Evolutionary conservation across 2,329 filamentous ascomycete genomes (phyloP).

Genomic region (Aotearoamyces nothofagi): DNA sequence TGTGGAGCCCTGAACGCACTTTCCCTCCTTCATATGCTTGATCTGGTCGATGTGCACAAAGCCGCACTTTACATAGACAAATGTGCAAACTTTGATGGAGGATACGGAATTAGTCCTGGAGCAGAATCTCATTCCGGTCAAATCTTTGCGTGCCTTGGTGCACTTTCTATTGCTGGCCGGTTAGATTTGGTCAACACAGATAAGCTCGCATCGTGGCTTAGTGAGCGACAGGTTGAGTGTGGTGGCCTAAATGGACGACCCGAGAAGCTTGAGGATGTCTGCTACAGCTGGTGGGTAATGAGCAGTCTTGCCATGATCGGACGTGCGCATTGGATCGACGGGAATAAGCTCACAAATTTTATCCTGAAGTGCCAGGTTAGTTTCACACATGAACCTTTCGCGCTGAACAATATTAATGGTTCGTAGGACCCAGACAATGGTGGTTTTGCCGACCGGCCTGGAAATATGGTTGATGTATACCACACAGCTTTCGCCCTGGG

Average conservation of each 20-base stretch:
- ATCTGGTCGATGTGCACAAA: conserved; percentile 62
- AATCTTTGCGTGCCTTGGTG: conserved; percentile 86
- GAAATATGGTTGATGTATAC: conserved; percentile 94
- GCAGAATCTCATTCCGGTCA: conserved; percentile 92
- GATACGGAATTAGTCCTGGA: conserved; percentile 77
- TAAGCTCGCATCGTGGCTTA: conserved; percentile 76
- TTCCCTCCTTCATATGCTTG: conserved; percentile 62
- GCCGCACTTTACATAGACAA: conserved; percentile 66
- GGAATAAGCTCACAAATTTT: conserved; percentile 60
- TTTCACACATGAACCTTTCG: neutral
- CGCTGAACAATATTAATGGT: conserved; percentile 18
- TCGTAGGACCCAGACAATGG: conserved; percentile 76
- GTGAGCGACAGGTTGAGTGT: conserved; percentile 74
- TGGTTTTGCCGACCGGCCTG: conserved; percentile 79
- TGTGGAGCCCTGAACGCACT: conserved; percentile 83
- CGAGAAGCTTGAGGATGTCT: conserved; percentile 92
- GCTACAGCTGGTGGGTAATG: conserved; percentile 98
- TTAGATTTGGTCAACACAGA: conserved; percentile 74
- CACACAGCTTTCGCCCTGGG: conserved; percentile 85
- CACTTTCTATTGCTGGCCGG: conserved; percentile 67
- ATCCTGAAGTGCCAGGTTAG: conserved; percentile 68
- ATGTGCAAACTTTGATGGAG: conserved; percentile 89
- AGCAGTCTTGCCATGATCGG: conserved; percentile 84
- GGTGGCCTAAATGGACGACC: conserved; percentile 89
- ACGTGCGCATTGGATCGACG: conserved; percentile 85